Base-by-base conservation (phyloP, 1,284 basidiomycete species). In the Cryptococcus sp. region DNA sequence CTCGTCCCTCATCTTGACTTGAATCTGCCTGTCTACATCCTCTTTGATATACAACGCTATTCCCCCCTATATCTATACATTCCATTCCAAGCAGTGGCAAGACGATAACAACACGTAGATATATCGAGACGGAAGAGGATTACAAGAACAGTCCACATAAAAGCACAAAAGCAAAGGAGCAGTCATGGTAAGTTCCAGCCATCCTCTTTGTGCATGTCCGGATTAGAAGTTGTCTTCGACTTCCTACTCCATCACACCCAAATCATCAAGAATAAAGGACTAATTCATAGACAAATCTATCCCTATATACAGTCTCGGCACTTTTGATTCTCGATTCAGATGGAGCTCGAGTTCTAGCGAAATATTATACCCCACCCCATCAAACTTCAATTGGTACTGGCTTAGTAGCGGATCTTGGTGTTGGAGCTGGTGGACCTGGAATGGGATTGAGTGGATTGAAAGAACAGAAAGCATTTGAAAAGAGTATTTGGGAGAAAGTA, bases 381-480 rank as follows among this genome's bases (percentile, higher is more conserved):
- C 73, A 89, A 64, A 82, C 82, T 52, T 80, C 84, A 47, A 50
- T 61, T 32, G 63, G 62, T 1, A 55, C 49, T n/a, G 41, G 41
- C 5, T 43, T 66, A n/a, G 59, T 63, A 1, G 80, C 82, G 1
- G 78, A 82, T 42, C 58, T 72, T 44, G 68, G 67, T 31, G 67
- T 64, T 9, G 68, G 69, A 18, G 46, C 63, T 9, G 69, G 71
- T 13, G 73, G 67, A 39, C 70, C 70, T 1, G 70, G 70, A 7
- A 66, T 64, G 60, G 55, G 61, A 9, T 57, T 76, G 53, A 54
- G 79, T 18, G 85, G 84, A 14, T 69, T 90, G 63, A 97, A 98
- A 76, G 94, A 99, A 69, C 94, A 97, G 75, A 86, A 88, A 46
- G 83, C 85, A 24, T 97, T 98, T 69, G 96, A 98, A 79, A 94